Conservation (phyloP, 2,329 filamentous ascomycete genomes). For the Colletotrichum zoysiae region DNA sequence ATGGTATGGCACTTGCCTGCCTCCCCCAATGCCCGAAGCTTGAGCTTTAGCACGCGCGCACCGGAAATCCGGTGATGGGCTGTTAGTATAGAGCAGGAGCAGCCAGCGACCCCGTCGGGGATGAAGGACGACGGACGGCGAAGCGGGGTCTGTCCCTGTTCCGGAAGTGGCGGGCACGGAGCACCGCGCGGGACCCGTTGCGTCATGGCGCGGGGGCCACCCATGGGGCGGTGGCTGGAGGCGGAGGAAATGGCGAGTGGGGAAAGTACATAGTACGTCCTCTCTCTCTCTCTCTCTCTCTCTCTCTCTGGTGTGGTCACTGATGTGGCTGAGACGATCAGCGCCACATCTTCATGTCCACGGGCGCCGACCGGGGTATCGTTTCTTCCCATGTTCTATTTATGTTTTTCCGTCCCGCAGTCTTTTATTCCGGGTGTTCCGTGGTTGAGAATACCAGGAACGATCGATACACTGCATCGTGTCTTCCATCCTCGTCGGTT, state of each 20-base stretch:
- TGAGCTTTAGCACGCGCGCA: neutral
- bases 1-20: neutral
- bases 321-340: slow-evolving; percentile 6
- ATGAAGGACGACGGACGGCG: slow-evolving; percentile 5
- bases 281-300: too few species aligned
- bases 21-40: neutral
- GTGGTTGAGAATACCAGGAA: neutral
- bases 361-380: slow-evolving; percentile 5
- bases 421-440: neutral
- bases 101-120: neutral
- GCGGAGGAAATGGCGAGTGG: too few species aligned
- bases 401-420: neutral
- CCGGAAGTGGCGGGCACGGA: slow-evolving; percentile 29
- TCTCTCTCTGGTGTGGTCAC: too few species aligned
- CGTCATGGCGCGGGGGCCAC: slow-evolving; percentile 38
- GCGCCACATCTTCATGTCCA: slow-evolving; percentile 22
- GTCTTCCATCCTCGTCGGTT: too few species aligned
- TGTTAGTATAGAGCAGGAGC: neutral
- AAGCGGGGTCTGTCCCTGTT: slow-evolving; percentile 35
- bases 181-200: slow-evolving; percentile 24
- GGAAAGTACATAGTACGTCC: neutral
- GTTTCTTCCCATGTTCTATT: neutral
- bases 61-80: neutral
- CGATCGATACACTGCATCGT: neutral
- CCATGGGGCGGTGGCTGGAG: slow-evolving; percentile 16